Evolutionary conservation across 73 alveolate genomes (phyloP).

Genomic region (Paramecium primaurelia): DNA sequence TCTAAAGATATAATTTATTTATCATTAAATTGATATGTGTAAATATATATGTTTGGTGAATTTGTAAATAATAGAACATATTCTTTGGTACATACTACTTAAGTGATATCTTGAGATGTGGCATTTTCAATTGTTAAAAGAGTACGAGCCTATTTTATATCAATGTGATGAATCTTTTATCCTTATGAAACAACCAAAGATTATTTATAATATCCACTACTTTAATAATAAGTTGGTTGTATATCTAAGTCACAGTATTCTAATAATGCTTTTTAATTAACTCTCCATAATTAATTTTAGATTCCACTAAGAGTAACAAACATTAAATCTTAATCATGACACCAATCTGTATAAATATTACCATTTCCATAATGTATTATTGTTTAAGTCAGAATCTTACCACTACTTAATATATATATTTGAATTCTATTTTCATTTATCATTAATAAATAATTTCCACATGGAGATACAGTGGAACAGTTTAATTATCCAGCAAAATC

Average conservation of each 20-base stretch:
- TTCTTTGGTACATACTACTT: not conserved
- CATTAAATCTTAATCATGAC: conserved; percentile 25
- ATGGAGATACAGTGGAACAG: conserved; percentile 3
- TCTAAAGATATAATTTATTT: not conserved
- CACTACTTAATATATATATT: not conserved
- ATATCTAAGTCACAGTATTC: conserved; percentile 37
- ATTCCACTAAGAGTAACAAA: not conserved
- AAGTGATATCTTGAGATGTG: not conserved
- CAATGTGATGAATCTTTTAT: not conserved
- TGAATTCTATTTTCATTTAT: not conserved
- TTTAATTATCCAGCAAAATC: not conserved
- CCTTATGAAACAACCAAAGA: not conserved
- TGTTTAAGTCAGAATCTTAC: conserved; percentile 9
- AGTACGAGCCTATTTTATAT: not conserved
- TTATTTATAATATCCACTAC: not conserved
- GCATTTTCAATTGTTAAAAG: conserved; percentile 7
- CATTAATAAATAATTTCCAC: conserved; percentile 14
- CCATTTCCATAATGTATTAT: not conserved
- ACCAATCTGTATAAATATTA: conserved; percentile 13
- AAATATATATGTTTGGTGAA: not conserved
- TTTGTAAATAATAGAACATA: not conserved
- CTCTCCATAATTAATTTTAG: conserved; percentile 30
- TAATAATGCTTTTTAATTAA: not conserved
- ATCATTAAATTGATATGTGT: not conserved
- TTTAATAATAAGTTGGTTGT: not conserved